phyloP scores from a whole-genome alignment of 2,329 filamentous ascomycete genomes.

The Xylariaceae sp. region DNA sequence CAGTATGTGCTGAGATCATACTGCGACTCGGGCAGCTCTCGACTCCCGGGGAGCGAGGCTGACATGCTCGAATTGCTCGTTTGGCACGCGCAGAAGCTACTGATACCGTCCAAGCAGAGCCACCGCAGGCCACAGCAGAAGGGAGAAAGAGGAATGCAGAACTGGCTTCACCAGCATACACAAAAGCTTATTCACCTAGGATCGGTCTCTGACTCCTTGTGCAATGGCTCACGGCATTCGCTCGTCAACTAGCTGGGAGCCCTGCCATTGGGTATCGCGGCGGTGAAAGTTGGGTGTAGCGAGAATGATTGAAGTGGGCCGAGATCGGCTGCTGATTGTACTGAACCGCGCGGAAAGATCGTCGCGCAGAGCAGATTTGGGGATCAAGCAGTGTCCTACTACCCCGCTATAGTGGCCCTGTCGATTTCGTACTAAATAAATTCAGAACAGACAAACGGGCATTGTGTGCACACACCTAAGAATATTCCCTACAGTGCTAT shows the following conservation, averaged over 20 bases:
- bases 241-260: constrained; percentile 1
- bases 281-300: neutral
- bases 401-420: no score
- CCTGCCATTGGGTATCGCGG: neutral
- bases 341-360: neutral
- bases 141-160: no score
- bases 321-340: constrained; percentile 4
- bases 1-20: constrained; percentile 92
- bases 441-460: no score
- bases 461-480: no score
- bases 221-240: constrained; percentile 1
- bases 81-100: no score
- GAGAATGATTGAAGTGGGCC: constrained; percentile 1
- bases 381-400: no score
- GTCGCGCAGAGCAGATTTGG: neutral
- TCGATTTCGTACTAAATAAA: no score
- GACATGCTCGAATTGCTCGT: constrained; percentile 44
- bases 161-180: no score
- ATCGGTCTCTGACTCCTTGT: constrained; percentile 2
- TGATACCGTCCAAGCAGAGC: no score
- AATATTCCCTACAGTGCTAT: no score
- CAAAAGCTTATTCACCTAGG: neutral
- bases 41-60: constrained; percentile 59
- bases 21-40: constrained; percentile 85
- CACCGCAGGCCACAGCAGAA: no score